A percentile compares a stretch with the other conserved stretches of the same genome.
These are phyloP conservation scores for Limnanthes douglasii DNA, from an alignment of 345 rosid genomes.

Conservation along the genomic window DNA sequence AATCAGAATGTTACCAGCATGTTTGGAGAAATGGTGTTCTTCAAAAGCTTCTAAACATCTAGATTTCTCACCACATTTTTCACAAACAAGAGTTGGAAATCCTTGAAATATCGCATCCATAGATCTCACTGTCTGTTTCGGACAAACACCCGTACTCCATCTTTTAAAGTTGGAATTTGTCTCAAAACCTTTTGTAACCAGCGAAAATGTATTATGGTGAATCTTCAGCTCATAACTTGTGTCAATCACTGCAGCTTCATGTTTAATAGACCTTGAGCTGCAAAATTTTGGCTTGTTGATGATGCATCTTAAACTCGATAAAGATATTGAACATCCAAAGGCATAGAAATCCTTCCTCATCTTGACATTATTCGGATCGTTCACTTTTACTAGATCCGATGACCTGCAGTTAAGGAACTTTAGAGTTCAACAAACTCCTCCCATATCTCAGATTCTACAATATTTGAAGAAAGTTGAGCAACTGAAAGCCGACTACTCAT, in stretches of 20 bases:
- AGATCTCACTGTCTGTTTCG: not conserved
- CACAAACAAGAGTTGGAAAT: constrained; percentile 21
- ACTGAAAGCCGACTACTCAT: no score
- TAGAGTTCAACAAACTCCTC: no score
- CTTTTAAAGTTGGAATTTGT: constrained; percentile 2
- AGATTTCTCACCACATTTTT: constrained; percentile 27
- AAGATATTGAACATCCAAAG: constrained; percentile 23
- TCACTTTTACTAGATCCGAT: no score
- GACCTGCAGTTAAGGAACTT: no score
- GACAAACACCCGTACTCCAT: not conserved
- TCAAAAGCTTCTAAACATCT: constrained; percentile 31
- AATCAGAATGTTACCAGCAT: constrained; percentile 32
- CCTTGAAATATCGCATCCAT: constrained; percentile 7
- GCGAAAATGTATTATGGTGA: constrained; percentile 13
- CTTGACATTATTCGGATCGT: no score
- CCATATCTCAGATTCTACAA: no score
- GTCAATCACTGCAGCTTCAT: constrained; percentile 18
- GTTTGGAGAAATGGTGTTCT: constrained; percentile 36
- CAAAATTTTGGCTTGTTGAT: constrained; percentile 17
- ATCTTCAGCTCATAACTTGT: constrained; percentile 22
- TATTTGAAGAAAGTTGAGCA: no score
- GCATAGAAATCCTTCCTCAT: no score
- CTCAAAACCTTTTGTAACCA: constrained; percentile 16
- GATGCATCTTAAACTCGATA: constrained; percentile 22
- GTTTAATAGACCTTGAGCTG: constrained; percentile 34